Evolutionary conservation across 257 asterid species (phyloP).

Genomic region (Scutellaria galericulata): DNA sequence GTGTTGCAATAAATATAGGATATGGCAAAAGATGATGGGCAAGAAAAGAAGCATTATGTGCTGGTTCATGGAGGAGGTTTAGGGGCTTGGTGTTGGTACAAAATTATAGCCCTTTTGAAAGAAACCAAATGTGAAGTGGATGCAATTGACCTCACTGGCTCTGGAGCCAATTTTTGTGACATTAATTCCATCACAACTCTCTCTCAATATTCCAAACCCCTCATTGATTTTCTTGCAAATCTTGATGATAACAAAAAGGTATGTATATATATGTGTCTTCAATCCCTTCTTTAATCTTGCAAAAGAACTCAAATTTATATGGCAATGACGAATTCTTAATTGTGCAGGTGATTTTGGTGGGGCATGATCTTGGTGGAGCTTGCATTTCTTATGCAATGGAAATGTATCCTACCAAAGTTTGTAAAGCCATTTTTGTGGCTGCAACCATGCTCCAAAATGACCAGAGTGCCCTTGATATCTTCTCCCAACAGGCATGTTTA

Average conservation of each 20-base stretch:
- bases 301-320: background rate
- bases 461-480: conserved; percentile 56
- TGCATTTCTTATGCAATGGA: conserved; percentile 66
- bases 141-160: conserved; percentile 64
- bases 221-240: conserved; percentile 53
- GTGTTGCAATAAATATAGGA: conserved; percentile 20
- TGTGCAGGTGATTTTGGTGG: conserved; percentile 65
- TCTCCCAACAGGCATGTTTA: conserved; percentile 52
- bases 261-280: background rate
- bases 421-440: conserved; percentile 61
- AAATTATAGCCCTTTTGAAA: conserved; percentile 62
- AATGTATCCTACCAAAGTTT: conserved; percentile 53
- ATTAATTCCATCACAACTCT: conserved; percentile 48
- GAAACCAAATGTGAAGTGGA: conserved; percentile 51
- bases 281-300: no score
- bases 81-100: conserved; percentile 84
- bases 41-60: conserved; percentile 54
- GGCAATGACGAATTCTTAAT: background rate
- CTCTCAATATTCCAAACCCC: conserved; percentile 55
- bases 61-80: conserved; percentile 75
- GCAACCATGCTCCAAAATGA: conserved; percentile 57
- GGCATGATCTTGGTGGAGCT: conserved; percentile 68
- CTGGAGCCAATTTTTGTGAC: conserved; percentile 59
- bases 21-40: conserved; percentile 23
- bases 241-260: conserved; percentile 45